A percentile compares a stretch with the other conserved stretches of the same genome.
Evolutionary conservation across 768 basidiomycete genomes (phyloP).

Genomic region (Tricholoma matsutake): DNA sequence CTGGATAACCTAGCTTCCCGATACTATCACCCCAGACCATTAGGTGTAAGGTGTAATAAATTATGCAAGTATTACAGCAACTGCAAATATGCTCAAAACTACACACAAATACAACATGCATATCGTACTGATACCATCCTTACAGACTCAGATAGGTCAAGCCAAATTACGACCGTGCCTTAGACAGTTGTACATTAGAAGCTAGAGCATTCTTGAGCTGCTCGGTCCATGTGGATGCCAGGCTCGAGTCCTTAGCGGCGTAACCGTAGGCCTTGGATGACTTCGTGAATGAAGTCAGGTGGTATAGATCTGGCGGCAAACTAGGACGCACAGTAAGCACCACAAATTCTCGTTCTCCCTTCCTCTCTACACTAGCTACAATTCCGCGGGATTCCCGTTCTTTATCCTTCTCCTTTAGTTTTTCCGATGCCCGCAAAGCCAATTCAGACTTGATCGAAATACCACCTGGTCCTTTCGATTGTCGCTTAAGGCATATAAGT

Average conservation of each 20-base stretch:
- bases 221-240: slow-evolving; percentile 36
- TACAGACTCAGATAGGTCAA: not conserved
- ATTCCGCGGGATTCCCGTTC: slow-evolving; percentile 45
- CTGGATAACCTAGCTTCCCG: slow-evolving; percentile 57
- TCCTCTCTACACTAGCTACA: slow-evolving; percentile 47
- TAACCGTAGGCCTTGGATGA: slow-evolving; percentile 45
- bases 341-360: slow-evolving; percentile 57
- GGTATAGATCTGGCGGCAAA: not conserved
- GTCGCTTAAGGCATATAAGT: slow-evolving; percentile 54
- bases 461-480: slow-evolving; percentile 28
- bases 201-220: slow-evolving; percentile 35
- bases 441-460: slow-evolving; percentile 52
- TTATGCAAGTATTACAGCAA: slow-evolving; percentile 4
- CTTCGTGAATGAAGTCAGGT: slow-evolving; percentile 24
- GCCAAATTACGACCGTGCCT: slow-evolving; percentile 17
- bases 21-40: not conserved
- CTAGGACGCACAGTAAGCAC: slow-evolving; percentile 50
- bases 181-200: slow-evolving; percentile 13
- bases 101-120: slow-evolving; percentile 12
- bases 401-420: slow-evolving; percentile 38
- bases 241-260: slow-evolving; percentile 33
- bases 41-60: not conserved
- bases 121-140: slow-evolving; percentile 9
- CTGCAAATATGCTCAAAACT: not conserved
- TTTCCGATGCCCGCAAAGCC: slow-evolving; percentile 34